Percentiles rank a stretch among this genome's conserved stretches.
phyloP scores from a whole-genome alignment of 2,329 filamentous ascomycete genomes.

The Colletotrichum lindemuthianum region DNA sequence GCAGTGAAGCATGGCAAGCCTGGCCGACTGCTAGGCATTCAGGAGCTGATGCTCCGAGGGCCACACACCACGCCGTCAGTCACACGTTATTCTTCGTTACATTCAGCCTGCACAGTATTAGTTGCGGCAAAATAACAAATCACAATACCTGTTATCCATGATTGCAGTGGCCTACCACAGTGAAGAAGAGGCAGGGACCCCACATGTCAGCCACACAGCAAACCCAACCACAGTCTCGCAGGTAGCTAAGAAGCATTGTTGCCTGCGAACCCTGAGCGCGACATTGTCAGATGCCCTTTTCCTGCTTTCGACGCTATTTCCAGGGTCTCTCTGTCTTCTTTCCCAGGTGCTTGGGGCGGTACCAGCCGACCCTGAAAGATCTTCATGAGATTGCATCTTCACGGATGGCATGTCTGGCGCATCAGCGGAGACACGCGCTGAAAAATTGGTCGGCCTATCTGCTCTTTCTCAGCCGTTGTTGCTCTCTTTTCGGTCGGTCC shows the following conservation, averaged over 20 bases:
- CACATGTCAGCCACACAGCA: not conserved
- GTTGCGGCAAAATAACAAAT: too few relatives aligned
- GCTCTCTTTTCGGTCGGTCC: conserved; percentile 3
- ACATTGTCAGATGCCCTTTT: not conserved
- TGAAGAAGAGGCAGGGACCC: too few relatives aligned
- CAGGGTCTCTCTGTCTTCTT: conserved; percentile 18
- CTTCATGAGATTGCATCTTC: not conserved
- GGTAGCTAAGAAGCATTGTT: not conserved
- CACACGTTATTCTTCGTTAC: too few relatives aligned
- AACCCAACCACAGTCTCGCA: too few relatives aligned
- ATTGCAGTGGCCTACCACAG: too few relatives aligned
- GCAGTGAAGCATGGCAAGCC: too few relatives aligned
- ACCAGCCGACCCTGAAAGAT: not conserved
- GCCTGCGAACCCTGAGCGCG: conserved; percentile 6
- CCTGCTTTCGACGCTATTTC: conserved; percentile 1
- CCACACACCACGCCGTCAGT: too few relatives aligned
- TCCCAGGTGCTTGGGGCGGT: conserved; percentile 8
- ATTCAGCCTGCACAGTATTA: too few relatives aligned
- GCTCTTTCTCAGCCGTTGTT: not conserved
- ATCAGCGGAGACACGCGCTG: not conserved
- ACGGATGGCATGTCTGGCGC: not conserved
- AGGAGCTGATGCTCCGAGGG: too few relatives aligned
- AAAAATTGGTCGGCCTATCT: not conserved
- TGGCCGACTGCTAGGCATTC: too few relatives aligned
- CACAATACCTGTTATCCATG: too few relatives aligned